Percentiles rank a stretch among this genome's conserved stretches.
Conservation (phyloP, 2,329 filamentous ascomycete species). For the Ophiostoma australiae region DNA sequence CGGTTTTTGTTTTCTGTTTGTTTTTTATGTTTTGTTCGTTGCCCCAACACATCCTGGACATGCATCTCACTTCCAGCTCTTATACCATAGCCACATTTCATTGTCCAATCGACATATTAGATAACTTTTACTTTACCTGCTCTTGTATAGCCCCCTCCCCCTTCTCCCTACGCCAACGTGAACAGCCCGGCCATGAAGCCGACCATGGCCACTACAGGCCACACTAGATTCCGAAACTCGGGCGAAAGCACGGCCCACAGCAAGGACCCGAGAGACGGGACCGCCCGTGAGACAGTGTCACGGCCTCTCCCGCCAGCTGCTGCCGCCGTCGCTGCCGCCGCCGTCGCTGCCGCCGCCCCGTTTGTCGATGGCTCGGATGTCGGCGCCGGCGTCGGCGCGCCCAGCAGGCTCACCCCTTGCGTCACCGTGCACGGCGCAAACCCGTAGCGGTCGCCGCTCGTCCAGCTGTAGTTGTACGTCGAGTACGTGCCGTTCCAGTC, state of each 20-base stretch:
- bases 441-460: constrained; percentile 31
- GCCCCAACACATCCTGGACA: not conserved
- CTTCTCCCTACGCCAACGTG: not conserved
- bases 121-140: not conserved
- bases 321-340: not conserved
- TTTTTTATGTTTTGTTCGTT: not conserved
- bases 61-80: not conserved
- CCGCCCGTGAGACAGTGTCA: not conserved
- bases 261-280: not conserved
- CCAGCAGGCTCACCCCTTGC: constrained; percentile 28
- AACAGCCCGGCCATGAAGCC: not conserved
- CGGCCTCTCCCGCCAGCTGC: not conserved
- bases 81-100: not conserved
- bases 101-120: not conserved
- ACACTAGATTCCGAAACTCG: not conserved
- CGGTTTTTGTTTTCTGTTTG: not conserved
- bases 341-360: not conserved
- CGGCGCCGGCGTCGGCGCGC: not conserved
- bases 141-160: not conserved
- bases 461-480: constrained; percentile 33
- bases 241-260: not conserved
- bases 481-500: constrained; percentile 30
- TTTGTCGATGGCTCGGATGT: not conserved
- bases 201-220: not conserved
- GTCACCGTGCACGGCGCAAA: constrained; percentile 33